Conservation (phyloP, 2,329 filamentous ascomycete species). For the Fusarium sublunatum region DNA sequence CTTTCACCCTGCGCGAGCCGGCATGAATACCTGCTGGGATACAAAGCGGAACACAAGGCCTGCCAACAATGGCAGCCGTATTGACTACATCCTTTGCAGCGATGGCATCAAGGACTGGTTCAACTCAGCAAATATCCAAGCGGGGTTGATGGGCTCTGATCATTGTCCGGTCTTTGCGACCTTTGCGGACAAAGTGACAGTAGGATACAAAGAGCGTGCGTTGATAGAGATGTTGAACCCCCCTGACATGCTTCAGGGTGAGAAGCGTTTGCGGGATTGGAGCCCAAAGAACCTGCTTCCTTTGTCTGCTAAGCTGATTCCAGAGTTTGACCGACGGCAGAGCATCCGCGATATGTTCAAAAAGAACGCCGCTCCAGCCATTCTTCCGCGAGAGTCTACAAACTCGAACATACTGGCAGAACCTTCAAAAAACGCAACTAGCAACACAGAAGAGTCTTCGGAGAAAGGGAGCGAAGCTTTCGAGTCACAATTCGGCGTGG, state of each 20-base stretch:
- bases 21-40: conserved; percentile 99
- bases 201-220: conserved; percentile 61
- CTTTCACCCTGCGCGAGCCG: conserved; percentile 80
- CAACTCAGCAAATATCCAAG: conserved; percentile 84
- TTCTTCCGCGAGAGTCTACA: conserved; percentile 9
- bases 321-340: conserved; percentile 85
- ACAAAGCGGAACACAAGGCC: conserved; percentile 95
- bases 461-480: conserved; percentile 1
- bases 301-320: conserved; percentile 83
- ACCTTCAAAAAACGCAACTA: not conserved
- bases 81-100: conserved; percentile 92
- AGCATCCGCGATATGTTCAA: conserved; percentile 95
- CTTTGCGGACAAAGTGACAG: conserved; percentile 71
- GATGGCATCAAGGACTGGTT: conserved; percentile 84
- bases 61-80: conserved; percentile 90
- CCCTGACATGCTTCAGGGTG: conserved; percentile 74
- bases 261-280: conserved; percentile 74
- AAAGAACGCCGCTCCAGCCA: conserved; percentile 43
- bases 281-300: conserved; percentile 73
- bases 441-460: not conserved
- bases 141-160: conserved; percentile 93
- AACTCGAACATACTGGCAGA: conserved; percentile 4
- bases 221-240: conserved; percentile 84
- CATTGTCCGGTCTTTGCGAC: conserved; percentile 92
- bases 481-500: not conserved